Evolutionary conservation across 805 yeast species (phyloP), one percentile per base, ranked within the genome.

Genomic region (Metschnikowia gelsemii): DNA sequence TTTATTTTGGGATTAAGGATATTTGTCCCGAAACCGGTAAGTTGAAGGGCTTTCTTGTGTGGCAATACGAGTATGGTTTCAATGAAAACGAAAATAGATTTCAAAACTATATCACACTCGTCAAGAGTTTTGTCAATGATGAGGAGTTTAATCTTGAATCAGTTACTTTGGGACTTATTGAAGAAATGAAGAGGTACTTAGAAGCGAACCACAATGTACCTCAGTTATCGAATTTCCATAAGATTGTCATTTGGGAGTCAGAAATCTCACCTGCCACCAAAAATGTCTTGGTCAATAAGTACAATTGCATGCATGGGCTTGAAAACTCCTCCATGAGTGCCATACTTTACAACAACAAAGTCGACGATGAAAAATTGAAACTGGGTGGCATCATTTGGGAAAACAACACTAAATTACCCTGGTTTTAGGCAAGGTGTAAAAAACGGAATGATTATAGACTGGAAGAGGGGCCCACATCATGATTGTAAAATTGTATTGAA

Each of bases 261-360:
- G 70, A 70, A 47, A 34, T 62, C 19, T 36, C 55, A 14, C 40
- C 47, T 7, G 18, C 39, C 1, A 47, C 56, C 17, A 36, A 43
- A n/a, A 13, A 43, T n/a, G 43, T 41, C 27, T 39, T 65, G 34
- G 38, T 50, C 6, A 36, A 47, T 3, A 33, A 46, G 14, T 54
- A 38, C 43, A 35, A 44, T 12, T 46, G 57, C 25, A 52, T 49
- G 26, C 42, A 35, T n/a, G 63, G 63, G 2, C 35, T 56, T 12
- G 68, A 62, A 28, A 70, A 70, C 41, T 35, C 58, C 4, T 67
- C 73, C 4, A 45, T 63, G 28, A 61, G 72, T 37, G 73, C 74
- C 12, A 47, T 64, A 8, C 54, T 59, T 34, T 51, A 63, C 40
- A 52, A 58, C 41, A 52, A 57, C 32, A 47, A 42, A 4, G 42